These are phyloP conservation scores for Porcisia deanei DNA, from an alignment of 208 protist species.

Conservation along the genomic window DNA sequence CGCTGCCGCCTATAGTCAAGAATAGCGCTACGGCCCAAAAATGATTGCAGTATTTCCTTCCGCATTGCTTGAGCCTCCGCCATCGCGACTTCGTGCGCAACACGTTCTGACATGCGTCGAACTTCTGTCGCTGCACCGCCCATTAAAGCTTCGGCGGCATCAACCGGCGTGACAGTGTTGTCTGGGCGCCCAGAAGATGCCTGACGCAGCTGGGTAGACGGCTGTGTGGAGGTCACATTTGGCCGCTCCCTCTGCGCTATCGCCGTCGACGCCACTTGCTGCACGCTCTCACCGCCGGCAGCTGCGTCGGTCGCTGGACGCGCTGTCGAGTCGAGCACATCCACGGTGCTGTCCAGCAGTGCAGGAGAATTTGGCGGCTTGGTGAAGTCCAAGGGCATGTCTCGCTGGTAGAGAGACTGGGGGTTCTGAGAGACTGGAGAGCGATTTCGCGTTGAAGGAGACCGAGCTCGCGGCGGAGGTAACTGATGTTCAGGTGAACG, in stretches of 20 bases:
- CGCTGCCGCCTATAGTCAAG: conserved; percentile 47
- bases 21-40: conserved; percentile 61
- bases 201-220: background rate
- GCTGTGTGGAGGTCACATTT: background rate
- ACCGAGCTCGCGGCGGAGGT: conserved; percentile 24
- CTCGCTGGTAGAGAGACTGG: background rate
- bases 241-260: background rate
- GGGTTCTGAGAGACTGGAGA: background rate
- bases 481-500: conserved; percentile 16
- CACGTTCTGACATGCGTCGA: conserved; percentile 11
- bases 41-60: conserved; percentile 42
- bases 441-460: conserved; percentile 9
- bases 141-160: background rate
- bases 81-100: conserved; percentile 19
- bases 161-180: background rate
- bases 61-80: background rate
- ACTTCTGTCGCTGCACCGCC: conserved; percentile 3
- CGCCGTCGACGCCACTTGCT: background rate
- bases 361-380: background rate
- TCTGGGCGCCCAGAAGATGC: background rate
- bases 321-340: background rate
- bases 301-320: background rate
- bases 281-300: background rate
- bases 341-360: background rate
- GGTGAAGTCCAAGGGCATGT: too few relatives aligned